These are phyloP conservation scores for Cetradonia linearis DNA, from an alignment of 495 filamentous ascomycete genomes.

Conservation along the genomic window DNA sequence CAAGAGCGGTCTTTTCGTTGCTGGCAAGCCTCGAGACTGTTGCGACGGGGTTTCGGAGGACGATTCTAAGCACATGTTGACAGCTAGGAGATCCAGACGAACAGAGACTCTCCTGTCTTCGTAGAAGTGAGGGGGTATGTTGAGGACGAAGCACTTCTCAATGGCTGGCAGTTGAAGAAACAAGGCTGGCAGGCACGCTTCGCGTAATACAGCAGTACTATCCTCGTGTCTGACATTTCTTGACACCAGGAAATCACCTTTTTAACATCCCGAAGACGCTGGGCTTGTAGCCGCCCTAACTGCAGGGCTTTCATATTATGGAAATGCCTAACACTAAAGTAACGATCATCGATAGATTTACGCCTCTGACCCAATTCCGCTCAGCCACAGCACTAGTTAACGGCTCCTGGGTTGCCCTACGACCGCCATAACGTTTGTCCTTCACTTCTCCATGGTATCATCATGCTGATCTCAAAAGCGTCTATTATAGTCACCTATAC, in stretches of 20 bases:
- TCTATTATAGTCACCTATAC: not conserved
- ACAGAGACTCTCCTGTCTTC: not conserved
- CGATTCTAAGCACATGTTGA: not conserved
- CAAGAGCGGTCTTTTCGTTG: not conserved
- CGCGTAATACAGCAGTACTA: not conserved
- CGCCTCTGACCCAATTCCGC: slow-evolving; percentile 1
- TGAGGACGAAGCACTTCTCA: not conserved
- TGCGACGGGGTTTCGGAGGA: not conserved
- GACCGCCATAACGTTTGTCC: not conserved
- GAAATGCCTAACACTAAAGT: too few species aligned
- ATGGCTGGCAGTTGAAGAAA: not conserved
- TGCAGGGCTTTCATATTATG: too few species aligned
- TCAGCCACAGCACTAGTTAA: not conserved
- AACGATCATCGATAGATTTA: too few species aligned
- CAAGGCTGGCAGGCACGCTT: not conserved
- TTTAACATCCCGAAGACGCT: not conserved
- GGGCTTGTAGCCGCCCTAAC: not conserved
- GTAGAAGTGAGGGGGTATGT: too few species aligned
- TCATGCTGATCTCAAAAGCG: not conserved
- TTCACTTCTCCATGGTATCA: not conserved
- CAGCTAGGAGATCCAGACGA: not conserved
- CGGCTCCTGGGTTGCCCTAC: not conserved
- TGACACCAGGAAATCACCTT: not conserved
- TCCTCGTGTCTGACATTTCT: not conserved
- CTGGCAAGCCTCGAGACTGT: not conserved